Conservation (phyloP, 73 alveolate species). For the Paraurostyla sp. region DNA sequence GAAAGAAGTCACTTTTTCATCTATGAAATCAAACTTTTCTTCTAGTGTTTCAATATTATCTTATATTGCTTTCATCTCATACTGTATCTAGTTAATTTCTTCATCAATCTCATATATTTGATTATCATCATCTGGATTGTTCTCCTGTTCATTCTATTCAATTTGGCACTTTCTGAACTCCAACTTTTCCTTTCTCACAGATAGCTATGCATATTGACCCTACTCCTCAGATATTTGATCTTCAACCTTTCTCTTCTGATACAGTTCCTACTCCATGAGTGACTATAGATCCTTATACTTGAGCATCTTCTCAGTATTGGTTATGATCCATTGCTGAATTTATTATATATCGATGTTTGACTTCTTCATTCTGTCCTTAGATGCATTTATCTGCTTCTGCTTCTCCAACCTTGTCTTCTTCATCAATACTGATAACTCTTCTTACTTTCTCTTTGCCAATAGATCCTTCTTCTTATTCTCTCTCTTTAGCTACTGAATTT, state of each 20-base stretch:
- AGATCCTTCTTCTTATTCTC: conserved; percentile 77
- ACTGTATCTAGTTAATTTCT: conserved; percentile 39
- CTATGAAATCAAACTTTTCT: conserved; percentile 65
- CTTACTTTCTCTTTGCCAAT: conserved; percentile 69
- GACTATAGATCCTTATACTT: conserved; percentile 49
- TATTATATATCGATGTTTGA: conserved; percentile 43
- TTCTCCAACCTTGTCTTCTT: conserved; percentile 24
- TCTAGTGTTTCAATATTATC: conserved; percentile 76
- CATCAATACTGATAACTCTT: conserved; percentile 69
- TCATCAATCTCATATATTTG: conserved; percentile 42
- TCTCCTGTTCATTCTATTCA: conserved; percentile 19
- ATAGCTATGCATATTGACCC: conserved; percentile 40
- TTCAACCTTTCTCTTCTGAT: conserved; percentile 33
- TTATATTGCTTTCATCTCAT: conserved; percentile 38
- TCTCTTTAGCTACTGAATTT: conserved; percentile 68
- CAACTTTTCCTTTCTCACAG: conserved; percentile 57
- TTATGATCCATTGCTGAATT: conserved; percentile 58
- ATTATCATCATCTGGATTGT: conserved; percentile 47
- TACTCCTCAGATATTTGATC: conserved; percentile 67
- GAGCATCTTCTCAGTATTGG: conserved; percentile 63
- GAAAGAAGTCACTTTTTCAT: conserved; percentile 51
- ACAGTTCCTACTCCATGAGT: conserved; percentile 26
- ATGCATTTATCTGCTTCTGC: conserved; percentile 51
- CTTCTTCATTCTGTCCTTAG: conserved; percentile 35
- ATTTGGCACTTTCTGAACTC: conserved; percentile 49